A percentile compares a stretch with the other conserved stretches of the same genome.
These are phyloP conservation scores for Cordyceps tenuipes DNA, from an alignment of 2,329 filamentous ascomycete genomes.

Conservation along the genomic window DNA sequence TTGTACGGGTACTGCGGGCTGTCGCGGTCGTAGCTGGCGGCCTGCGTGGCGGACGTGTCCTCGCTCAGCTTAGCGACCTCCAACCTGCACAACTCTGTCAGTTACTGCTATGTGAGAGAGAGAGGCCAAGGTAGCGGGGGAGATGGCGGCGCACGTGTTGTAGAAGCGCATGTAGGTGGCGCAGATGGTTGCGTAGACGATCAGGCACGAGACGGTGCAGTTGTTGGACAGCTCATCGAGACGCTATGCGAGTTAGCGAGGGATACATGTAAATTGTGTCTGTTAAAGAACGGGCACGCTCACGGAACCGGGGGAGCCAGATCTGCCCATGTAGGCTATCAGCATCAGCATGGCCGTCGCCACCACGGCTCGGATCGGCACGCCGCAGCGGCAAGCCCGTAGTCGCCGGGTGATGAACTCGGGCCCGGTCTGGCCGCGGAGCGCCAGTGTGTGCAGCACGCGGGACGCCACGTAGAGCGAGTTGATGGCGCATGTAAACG, in stretches of 20 bases:
- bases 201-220: constrained; percentile 30
- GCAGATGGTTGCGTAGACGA: constrained; percentile 32
- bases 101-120: background rate
- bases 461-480: constrained; percentile 29
- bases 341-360: constrained; percentile 31
- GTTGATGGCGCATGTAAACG: constrained; percentile 30
- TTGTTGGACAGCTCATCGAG: constrained; percentile 30
- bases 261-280: background rate
- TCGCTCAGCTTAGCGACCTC: constrained; percentile 30
- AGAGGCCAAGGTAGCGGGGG: no score
- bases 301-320: constrained; percentile 27
- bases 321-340: constrained; percentile 30
- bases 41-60: constrained; percentile 29
- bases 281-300: constrained; percentile 13
- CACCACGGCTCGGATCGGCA: constrained; percentile 31
- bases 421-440: constrained; percentile 29
- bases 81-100: constrained; percentile 20
- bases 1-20: constrained; percentile 29
- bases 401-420: constrained; percentile 32
- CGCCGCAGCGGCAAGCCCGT: constrained; percentile 27
- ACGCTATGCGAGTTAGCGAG: constrained; percentile 20
- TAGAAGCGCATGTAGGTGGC: constrained; percentile 32
- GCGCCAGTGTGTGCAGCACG: constrained; percentile 29
- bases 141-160: constrained; percentile 22
- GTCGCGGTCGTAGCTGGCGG: constrained; percentile 25